Percentiles rank a stretch among this genome's conserved stretches.
These are phyloP conservation scores for Saturnispora silvae DNA, from an alignment of 805 yeast genomes.

Conservation along the genomic window DNA sequence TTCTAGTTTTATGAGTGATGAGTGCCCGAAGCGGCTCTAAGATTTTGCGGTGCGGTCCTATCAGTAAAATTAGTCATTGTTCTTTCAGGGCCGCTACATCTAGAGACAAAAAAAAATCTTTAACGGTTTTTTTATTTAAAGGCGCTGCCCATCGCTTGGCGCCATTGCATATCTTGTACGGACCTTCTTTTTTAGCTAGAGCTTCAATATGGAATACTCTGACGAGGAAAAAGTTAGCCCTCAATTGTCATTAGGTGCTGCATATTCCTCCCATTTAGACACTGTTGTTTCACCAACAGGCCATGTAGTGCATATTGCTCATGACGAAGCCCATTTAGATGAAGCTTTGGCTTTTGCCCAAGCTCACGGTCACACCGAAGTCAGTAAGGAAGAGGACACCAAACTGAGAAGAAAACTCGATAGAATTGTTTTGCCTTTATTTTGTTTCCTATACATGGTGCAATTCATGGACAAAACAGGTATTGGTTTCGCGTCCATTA, in stretches of 20 bases:
- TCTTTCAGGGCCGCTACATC: too few species aligned
- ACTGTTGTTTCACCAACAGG: slow-evolving; percentile 11
- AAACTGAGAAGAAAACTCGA: slow-evolving; percentile 24
- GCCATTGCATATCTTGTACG: too few species aligned
- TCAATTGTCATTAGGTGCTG: slow-evolving; percentile 2
- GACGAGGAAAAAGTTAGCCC: slow-evolving; percentile 7
- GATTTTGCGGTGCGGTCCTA: too few species aligned
- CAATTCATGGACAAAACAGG: slow-evolving; percentile 30
- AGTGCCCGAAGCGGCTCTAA: too few species aligned
- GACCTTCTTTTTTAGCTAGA: too few species aligned
- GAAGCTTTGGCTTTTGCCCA: slow-evolving; percentile 10
- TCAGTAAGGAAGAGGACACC: slow-evolving; percentile 2
- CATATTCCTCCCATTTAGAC: slow-evolving; percentile 5
- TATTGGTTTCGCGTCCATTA: slow-evolving; percentile 36
- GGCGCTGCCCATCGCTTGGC: too few species aligned
- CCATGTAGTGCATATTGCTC: slow-evolving; percentile 8
- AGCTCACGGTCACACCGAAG: slow-evolving; percentile 9
- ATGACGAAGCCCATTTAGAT: slow-evolving; percentile 11
- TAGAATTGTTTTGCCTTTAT: slow-evolving; percentile 24
- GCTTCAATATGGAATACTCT: slow-evolving; percentile 1
- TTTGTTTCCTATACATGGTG: slow-evolving; percentile 20
- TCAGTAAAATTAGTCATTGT: too few species aligned
- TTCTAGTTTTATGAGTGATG: too few species aligned
- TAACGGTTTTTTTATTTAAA: too few species aligned
- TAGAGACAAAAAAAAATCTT: too few species aligned